A percentile compares a stretch with the other conserved stretches of the same genome.
Conservation (phyloP, 2,329 filamentous ascomycete species). For the Penicillium brasilianum region DNA sequence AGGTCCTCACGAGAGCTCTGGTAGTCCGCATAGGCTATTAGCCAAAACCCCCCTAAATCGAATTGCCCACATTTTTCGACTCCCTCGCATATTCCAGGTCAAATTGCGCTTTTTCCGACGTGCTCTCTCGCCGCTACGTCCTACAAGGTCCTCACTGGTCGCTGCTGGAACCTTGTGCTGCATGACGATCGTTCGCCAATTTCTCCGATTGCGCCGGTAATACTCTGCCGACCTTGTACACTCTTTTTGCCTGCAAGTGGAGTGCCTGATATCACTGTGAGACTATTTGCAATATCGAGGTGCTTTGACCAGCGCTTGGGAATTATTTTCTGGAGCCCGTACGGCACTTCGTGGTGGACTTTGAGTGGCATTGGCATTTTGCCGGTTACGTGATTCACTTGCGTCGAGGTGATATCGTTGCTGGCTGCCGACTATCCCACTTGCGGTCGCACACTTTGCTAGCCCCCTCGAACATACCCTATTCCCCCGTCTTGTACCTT, state of each 20-base stretch:
- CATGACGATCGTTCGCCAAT: slow-evolving; percentile 25
- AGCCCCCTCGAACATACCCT: slow-evolving; percentile 11
- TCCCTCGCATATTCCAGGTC: not conserved
- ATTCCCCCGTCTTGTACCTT: slow-evolving; percentile 10
- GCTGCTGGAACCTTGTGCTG: slow-evolving; percentile 18
- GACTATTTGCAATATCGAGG: slow-evolving; percentile 14
- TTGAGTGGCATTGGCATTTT: slow-evolving; percentile 4
- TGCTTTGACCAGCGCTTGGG: slow-evolving; percentile 1
- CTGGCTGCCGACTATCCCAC: not conserved
- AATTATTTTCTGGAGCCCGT: not conserved
- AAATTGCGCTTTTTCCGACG: not conserved
- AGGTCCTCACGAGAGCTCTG: slow-evolving; percentile 22
- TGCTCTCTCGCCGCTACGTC: slow-evolving; percentile 1
- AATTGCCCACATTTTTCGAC: not conserved
- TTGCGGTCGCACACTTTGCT: slow-evolving; percentile 11
- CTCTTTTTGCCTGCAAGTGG: slow-evolving; percentile 4
- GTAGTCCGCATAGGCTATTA: slow-evolving; percentile 7
- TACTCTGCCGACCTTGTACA: slow-evolving; percentile 11
- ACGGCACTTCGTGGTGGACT: not conserved
- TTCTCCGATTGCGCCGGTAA: slow-evolving; percentile 28
- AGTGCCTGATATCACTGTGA: slow-evolving; percentile 24
- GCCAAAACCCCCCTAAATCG: slow-evolving; percentile 6
- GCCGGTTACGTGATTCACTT: slow-evolving; percentile 15
- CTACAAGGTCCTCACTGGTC: slow-evolving; percentile 25
- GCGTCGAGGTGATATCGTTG: slow-evolving; percentile 8